Percentiles rank a stretch among this genome's conserved stretches.
Conservation (phyloP, 768 basidiomycete genomes). For the Chalciporus chontae region DNA sequence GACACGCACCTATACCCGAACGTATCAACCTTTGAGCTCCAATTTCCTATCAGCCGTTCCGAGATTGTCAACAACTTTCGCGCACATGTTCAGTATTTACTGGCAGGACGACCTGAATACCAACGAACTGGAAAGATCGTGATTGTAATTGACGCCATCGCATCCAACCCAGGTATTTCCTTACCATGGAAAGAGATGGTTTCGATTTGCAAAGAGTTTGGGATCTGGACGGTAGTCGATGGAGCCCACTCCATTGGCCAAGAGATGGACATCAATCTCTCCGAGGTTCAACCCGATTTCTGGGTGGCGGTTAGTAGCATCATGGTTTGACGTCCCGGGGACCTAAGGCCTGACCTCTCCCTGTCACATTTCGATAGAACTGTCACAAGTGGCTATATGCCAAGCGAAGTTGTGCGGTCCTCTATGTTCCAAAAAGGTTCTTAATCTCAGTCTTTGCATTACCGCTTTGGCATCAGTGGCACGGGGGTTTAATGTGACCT, state of each 20-base stretch:
- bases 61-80: constrained; percentile 49
- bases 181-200: constrained; percentile 75
- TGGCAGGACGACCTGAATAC: constrained; percentile 28
- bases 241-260: constrained; percentile 80
- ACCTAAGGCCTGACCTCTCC: constrained; percentile 2
- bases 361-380: constrained; percentile 53
- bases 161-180: constrained; percentile 54
- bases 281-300: constrained; percentile 61
- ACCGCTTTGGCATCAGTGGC: not conserved
- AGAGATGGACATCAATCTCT: constrained; percentile 57
- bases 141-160: constrained; percentile 67
- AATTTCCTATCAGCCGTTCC: constrained; percentile 55
- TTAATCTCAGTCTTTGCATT: not conserved
- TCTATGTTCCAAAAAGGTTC: constrained; percentile 70
- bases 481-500: not conserved
- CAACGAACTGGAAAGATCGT: constrained; percentile 47
- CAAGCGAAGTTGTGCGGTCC: constrained; percentile 61
- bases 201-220: constrained; percentile 56
- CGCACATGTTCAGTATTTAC: not conserved
- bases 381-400: constrained; percentile 84
- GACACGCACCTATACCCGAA: constrained; percentile 50
- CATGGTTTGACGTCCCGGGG: too few species aligned
- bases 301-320: constrained; percentile 61
- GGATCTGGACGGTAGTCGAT: constrained; percentile 65
- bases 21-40: constrained; percentile 42